Evolutionary conservation across 2,329 filamentous ascomycete genomes (phyloP).

Genomic region (Stagonosporopsis tanaceti): DNA sequence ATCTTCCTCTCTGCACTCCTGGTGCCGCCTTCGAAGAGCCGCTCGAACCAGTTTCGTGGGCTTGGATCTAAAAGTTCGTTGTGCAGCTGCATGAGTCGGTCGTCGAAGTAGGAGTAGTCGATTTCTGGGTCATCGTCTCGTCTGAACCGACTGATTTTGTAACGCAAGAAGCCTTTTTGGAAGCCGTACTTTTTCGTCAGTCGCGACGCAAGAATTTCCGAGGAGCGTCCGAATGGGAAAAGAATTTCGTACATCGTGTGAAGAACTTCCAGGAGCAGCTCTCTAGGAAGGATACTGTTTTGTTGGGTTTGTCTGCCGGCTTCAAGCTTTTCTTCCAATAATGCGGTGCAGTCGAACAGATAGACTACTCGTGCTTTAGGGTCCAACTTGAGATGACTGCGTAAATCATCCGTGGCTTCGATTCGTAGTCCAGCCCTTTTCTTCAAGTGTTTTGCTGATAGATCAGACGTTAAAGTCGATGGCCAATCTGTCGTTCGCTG

Average conservation of each 20-base stretch:
- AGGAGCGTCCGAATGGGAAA: neutral
- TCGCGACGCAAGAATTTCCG: neutral
- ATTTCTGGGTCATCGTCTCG: constrained; percentile 27
- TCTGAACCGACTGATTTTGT: constrained; percentile 13
- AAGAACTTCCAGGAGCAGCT: neutral
- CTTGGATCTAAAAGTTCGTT: constrained; percentile 36
- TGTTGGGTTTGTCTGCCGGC: neutral
- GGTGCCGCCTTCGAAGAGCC: constrained; percentile 3
- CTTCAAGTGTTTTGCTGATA: neutral
- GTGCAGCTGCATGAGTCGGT: constrained; percentile 30
- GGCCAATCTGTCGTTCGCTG: neutral
- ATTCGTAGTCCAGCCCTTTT: neutral
- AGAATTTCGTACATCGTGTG: neutral
- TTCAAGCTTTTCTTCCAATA: neutral
- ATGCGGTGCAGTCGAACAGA: neutral
- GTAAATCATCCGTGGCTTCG: neutral
- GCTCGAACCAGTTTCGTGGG: constrained; percentile 33
- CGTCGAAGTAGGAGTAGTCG: constrained; percentile 37
- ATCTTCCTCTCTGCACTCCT: constrained; percentile 41
- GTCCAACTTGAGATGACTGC: neutral
- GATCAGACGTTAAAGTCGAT: neutral
- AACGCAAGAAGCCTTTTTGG: neutral
- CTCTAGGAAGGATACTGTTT: neutral
- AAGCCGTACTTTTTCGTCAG: neutral
- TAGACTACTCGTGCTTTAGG: neutral